Evolutionary conservation across 768 basidiomycete species (phyloP), one percentile per base, ranked within the genome.

Genomic region (Hericium coralloides): DNA sequence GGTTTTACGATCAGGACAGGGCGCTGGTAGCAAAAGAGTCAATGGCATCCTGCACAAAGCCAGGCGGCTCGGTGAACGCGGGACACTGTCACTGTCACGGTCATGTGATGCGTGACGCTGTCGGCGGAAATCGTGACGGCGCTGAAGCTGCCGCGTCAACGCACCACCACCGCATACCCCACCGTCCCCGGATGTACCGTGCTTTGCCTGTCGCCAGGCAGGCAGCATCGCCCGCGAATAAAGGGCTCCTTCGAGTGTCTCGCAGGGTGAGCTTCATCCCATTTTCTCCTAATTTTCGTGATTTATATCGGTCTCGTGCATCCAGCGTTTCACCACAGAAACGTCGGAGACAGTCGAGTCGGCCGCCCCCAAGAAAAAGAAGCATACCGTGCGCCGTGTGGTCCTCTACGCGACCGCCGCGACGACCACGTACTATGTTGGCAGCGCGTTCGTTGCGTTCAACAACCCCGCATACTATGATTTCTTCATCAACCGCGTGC

Each of bases 401-500:
- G 67, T 95, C 36, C 74, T 85, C 70, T 83, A 87, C 55, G 84
- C 89, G 15, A 72, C 85, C 45, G 77, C 82, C 10, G 76, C 83
- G 20, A 81, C 82, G 17, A 81, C 85, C 50, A 82, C 84, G 17
- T 92, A 93, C 75, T 95, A 94, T 76, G 73, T 85, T 58, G 83
- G 85, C 52, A 92, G 92, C 70, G 81, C 86, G 9, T 87, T 89
- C 69, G 73, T 84, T 57, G 82, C 91, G 20, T 87, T 88, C 74
- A 80, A 87, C 64, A 84, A 81, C 69, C 86, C 85, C 62, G 69
- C 75, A 2, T 97, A 95, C 75, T 84, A 89, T 67, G 88, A 95
- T 62, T 78, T 95, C 68, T 97, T 97, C 76, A 78, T 83, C 56
- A 81, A 85, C 63, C 76, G 80, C 45, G 83, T 94, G 55, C 95